A percentile compares a stretch with the other conserved stretches of the same genome.
phyloP scores from a whole-genome alignment of 1,284 basidiomycete genomes.

The Kwoniella shivajii region DNA sequence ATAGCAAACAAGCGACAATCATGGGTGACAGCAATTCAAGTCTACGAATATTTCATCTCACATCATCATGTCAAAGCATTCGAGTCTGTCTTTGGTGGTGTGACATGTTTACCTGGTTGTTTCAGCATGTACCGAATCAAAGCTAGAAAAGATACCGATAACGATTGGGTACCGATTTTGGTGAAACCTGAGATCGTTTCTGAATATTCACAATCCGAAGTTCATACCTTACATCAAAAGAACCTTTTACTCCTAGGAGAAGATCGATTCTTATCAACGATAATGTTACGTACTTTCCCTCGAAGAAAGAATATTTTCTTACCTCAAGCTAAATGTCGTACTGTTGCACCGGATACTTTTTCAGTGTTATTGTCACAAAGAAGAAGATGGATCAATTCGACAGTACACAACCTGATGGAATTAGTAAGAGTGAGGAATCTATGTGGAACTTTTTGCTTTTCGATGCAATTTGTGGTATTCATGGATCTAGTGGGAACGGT shows the following conservation, averaged over 20 bases:
- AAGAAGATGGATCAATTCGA: slow-evolving; percentile 99
- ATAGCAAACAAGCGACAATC: slow-evolving; percentile 97
- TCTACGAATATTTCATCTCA: slow-evolving; percentile 98
- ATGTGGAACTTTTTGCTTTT: slow-evolving; percentile 94
- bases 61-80: slow-evolving; percentile 98
- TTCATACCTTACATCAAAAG: slow-evolving; percentile 96
- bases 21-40: slow-evolving; percentile 97
- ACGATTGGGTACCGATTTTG: slow-evolving; percentile 97
- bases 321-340: slow-evolving; percentile 92
- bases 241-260: slow-evolving; percentile 95
- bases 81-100: slow-evolving; percentile 98
- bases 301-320: slow-evolving; percentile 99
- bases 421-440: slow-evolving; percentile 94
- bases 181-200: slow-evolving; percentile 96
- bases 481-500: slow-evolving; percentile 98
- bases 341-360: slow-evolving; percentile 96
- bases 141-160: slow-evolving; percentile 79
- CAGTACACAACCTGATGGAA: slow-evolving; percentile 99
- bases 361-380: slow-evolving; percentile 90
- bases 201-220: slow-evolving; percentile 93
- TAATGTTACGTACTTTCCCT: slow-evolving; percentile 93
- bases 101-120: slow-evolving; percentile 97
- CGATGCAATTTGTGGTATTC: slow-evolving; percentile 97
- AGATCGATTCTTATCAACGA: slow-evolving; percentile 96
- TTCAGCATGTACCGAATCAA: slow-evolving; percentile 99